Conservation (phyloP, 2,329 filamentous ascomycete species). For the Aureobasidium pullulans region DNA sequence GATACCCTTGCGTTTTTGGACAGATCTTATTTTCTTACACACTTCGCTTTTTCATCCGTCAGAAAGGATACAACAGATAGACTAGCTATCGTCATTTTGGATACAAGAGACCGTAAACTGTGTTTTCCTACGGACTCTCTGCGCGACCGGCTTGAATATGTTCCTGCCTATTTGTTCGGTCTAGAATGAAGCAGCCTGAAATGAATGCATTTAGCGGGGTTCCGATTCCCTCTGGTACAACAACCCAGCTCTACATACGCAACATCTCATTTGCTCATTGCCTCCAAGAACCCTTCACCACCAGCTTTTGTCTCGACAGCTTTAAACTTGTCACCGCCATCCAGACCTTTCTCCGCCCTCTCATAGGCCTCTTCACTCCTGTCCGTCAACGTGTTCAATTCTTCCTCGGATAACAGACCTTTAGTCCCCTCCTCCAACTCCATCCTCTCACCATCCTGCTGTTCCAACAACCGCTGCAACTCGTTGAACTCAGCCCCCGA, state of each 20-base stretch:
- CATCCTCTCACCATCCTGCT: constrained; percentile 60
- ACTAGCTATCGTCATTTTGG: neutral
- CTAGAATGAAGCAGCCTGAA: too few species aligned
- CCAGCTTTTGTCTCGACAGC: constrained; percentile 66
- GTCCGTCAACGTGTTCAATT: constrained; percentile 73
- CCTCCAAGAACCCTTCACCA: constrained; percentile 38
- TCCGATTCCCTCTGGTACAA: too few species aligned
- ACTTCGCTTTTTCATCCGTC: neutral
- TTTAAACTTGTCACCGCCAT: constrained; percentile 50
- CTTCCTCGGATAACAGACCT: constrained; percentile 64
- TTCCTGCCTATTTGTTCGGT: too few species aligned
- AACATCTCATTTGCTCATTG: constrained; percentile 34
- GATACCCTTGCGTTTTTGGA: neutral
- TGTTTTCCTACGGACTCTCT: too few species aligned
- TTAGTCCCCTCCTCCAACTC: constrained; percentile 45
- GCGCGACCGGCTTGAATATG: too few species aligned
- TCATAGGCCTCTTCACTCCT: constrained; percentile 60
- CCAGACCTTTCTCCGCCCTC: constrained; percentile 69
- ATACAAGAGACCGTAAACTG: too few species aligned
- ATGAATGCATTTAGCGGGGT: too few species aligned
- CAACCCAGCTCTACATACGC: neutral
- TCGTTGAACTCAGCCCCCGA: constrained; percentile 46
- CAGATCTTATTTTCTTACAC: neutral
- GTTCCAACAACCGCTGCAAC: constrained; percentile 37
- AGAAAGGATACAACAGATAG: neutral